Base-by-base conservation (phyloP, 768 basidiomycete genomes). In the Boletus eberwhitei region DNA sequence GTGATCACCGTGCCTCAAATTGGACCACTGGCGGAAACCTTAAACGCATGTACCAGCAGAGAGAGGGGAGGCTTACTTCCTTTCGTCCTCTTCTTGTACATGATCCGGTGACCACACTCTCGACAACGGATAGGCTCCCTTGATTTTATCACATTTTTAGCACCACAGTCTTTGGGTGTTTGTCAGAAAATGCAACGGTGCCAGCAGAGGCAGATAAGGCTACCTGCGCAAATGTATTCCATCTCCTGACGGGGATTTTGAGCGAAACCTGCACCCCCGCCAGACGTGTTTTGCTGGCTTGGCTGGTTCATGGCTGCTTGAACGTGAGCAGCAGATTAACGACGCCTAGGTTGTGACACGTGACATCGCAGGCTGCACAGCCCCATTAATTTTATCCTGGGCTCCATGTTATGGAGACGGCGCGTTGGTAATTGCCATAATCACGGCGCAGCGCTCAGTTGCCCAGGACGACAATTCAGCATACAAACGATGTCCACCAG, bases 1-100 rank as follows among this genome's bases (percentile, higher is more conserved):
- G 43, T 17, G 36, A 35, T 69, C 56, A 70, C 35, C 69, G 71
- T 19, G 69, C 69, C 50, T 70, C 69, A 39, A 70, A 70, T 46
- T 70, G 69, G 17, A 70, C 71, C 69, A 72, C 71, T 71, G 48
- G n/a, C 8, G 4, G 19, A 26, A 43, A 9, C 19, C 5, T 62
- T 52, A 58, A 6, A 45, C 38, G 40, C 26, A 22, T 34, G 48
- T 12, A 21, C 14, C 34, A 6, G 29, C 2, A 39, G 16, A 21
- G n/a, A 19, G 17, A 16, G 24, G 19, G 8, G 6, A 49, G 19
- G 76, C 93, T 69, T 64, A 98, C 96, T 95, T 79, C 93, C 79
- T 67, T 82, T 90, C 22, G 94, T 96, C 64, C 96, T 78, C 73
- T 95, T 97, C 75, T 98, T 98, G 75, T 97, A 98, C 92, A 98